These are phyloP conservation scores for Coniochaeta sp. DNA, from an alignment of 2,329 filamentous ascomycete genomes.

Conservation along the genomic window DNA sequence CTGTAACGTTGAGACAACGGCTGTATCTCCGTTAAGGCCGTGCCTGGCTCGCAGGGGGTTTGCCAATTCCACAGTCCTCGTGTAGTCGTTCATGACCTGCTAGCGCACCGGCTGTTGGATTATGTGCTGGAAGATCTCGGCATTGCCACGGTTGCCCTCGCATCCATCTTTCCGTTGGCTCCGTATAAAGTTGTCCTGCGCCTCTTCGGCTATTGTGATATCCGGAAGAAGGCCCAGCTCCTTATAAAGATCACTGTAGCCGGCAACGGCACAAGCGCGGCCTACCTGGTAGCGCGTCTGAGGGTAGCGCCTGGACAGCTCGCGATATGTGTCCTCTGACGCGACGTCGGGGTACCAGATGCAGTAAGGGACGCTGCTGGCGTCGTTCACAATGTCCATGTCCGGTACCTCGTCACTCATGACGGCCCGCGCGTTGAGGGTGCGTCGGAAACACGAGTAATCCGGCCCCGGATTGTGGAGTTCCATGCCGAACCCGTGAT, in stretches of 20 bases:
- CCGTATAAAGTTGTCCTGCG: slow-evolving; percentile 21
- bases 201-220: slow-evolving; percentile 28
- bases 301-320: slow-evolving; percentile 22
- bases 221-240: slow-evolving; percentile 30
- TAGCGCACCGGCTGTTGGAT: no score
- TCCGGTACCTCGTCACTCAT: slow-evolving; percentile 22
- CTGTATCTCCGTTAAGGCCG: no score
- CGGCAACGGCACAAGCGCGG: slow-evolving; percentile 29
- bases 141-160: no score
- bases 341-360: slow-evolving; percentile 29
- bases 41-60: no score
- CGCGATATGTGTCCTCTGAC: slow-evolving; percentile 25
- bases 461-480: no score
- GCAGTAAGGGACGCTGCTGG: slow-evolving; percentile 25
- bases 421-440: slow-evolving; percentile 11
- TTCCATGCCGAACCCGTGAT: no score
- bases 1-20: no score
- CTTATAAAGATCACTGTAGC: slow-evolving; percentile 24
- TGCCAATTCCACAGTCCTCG: no score
- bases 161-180: no score
- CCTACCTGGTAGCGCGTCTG: slow-evolving; percentile 26
- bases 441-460: no score
- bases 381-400: slow-evolving; percentile 1
- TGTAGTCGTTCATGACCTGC: no score
- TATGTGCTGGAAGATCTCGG: no score